Evolutionary conservation across 1,284 basidiomycete species (phyloP), one percentile per base, ranked within the genome.

Genomic region (Hymenochaete sp.): DNA sequence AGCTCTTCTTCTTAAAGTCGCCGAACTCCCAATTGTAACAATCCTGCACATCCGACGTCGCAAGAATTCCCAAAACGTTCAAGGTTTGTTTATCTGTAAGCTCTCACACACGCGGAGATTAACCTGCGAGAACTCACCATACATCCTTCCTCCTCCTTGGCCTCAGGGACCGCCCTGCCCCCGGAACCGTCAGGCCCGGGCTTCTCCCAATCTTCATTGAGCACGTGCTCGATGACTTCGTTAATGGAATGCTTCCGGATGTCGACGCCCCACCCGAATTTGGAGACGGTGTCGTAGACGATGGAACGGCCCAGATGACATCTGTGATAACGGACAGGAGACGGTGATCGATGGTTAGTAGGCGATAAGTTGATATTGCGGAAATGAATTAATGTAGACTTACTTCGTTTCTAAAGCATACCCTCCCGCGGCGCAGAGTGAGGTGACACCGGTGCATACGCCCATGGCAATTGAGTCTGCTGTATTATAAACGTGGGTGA

Each of bases 291-390:
- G 59, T 98, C 93, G 60, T 92, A 97, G 9, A 88, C 67, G 47
- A 92, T 82, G 9, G 79, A 80, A 65, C 84, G 77, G 33, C 93
- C 93, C 0, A 86, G 69, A 57, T 92, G 90, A 57, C 90, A 90
- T 26, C 71, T 73, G 32, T n/a, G 29, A 56, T 7, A n/a, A 24
- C 8, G n/a, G 39, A 8, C 22, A 44, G 26, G 50, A 4, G 58
- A 8, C n/a, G 14, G 38, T n/a, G 18, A 11, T 6, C 8, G 5
- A 22, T 42, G 8, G 13, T 18, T 43, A 3, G 5, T 9, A 29
- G 22, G 24, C 6, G 14, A 16, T 33, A 16, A 36, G 18, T 25
- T 26, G 10, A 13, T n/a, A 27, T 21, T 13, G 24, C 11, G 1
- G 56, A 47, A 63, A 56, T 50, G 62, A 52, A 16, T 55, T 58